phyloP scores from a whole-genome alignment of 371 early-diverging fungal genomes.

The Mucor racemosus region DNA sequence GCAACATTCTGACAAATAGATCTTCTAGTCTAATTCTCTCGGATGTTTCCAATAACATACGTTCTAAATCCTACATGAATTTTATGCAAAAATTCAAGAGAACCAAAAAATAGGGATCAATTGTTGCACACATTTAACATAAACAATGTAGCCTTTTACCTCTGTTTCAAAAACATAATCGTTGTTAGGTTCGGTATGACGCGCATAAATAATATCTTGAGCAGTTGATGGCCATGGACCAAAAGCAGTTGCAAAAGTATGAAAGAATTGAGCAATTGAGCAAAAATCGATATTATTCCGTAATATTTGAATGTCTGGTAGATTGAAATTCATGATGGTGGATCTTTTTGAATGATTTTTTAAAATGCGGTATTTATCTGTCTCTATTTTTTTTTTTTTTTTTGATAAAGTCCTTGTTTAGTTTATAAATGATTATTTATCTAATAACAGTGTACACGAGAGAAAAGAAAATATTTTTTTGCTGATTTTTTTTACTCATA shows the following conservation, averaged over 20 bases:
- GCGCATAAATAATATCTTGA: slow-evolving; percentile 26
- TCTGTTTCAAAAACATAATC: slow-evolving; percentile 34
- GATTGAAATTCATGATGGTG: slow-evolving; percentile 9
- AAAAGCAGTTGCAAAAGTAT: slow-evolving; percentile 50
- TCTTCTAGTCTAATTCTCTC: slow-evolving; percentile 44
- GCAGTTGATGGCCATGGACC: slow-evolving; percentile 40
- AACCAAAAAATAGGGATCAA: background rate
- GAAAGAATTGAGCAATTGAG: slow-evolving; percentile 50
- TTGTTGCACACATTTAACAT: slow-evolving; percentile 15
- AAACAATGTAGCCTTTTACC: slow-evolving; percentile 16
- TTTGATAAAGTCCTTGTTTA: background rate
- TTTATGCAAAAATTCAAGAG: slow-evolving; percentile 10
- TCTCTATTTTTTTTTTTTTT: background rate
- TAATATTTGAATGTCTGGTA: slow-evolving; percentile 32
- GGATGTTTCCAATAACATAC: slow-evolving; percentile 41
- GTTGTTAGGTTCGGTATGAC: slow-evolving; percentile 11
- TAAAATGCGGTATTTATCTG: no score
- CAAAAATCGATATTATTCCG: slow-evolving; percentile 58
- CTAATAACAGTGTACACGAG: background rate
- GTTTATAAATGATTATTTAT: no score
- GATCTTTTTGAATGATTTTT: background rate
- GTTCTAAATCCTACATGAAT: slow-evolving; percentile 46
- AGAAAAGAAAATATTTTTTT: slow-evolving; percentile 6
- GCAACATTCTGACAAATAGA: slow-evolving; percentile 46
- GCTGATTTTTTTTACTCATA: no score